Evolutionary conservation across 176 grass and related monocot species (phyloP).

Genomic region (Metroxylon sagu): DNA sequence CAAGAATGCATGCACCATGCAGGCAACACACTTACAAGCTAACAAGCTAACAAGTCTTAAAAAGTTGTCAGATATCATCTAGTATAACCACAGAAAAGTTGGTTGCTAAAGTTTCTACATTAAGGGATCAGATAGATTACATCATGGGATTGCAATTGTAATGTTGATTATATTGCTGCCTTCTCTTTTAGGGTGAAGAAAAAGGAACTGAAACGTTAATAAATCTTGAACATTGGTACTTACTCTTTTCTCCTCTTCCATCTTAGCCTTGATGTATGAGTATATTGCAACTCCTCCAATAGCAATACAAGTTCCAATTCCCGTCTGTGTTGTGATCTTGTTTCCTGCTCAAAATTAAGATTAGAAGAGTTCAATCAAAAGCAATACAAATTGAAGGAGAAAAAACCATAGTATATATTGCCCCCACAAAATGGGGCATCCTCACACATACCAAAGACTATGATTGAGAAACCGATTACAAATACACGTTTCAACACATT

Average conservation of each 20-base stretch:
- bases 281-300: conserved; percentile 87
- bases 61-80: no score
- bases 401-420: background rate
- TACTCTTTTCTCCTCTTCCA: conserved; percentile 97
- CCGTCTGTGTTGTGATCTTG: conserved; percentile 84
- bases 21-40: no score
- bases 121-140: no score
- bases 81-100: no score
- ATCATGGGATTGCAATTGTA: no score
- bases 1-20: no score
- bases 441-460: conserved; percentile 56
- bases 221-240: conserved; percentile 7
- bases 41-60: no score
- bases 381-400: background rate
- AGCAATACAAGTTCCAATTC: conserved; percentile 79
- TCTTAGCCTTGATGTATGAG: conserved; percentile 95
- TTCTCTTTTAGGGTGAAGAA: no score
- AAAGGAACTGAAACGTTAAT: no score
- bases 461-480: conserved; percentile 90
- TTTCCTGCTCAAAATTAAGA: conserved; percentile 59
- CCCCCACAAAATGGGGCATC: conserved; percentile 2
- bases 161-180: no score
- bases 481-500: conserved; percentile 99
- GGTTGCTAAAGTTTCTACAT: no score
- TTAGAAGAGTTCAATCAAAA: conserved; percentile 4